A percentile compares a stretch with the other conserved stretches of the same genome.
Evolutionary conservation across 495 filamentous ascomycete species (phyloP).

Genomic region (Penicillium pancosmium): DNA sequence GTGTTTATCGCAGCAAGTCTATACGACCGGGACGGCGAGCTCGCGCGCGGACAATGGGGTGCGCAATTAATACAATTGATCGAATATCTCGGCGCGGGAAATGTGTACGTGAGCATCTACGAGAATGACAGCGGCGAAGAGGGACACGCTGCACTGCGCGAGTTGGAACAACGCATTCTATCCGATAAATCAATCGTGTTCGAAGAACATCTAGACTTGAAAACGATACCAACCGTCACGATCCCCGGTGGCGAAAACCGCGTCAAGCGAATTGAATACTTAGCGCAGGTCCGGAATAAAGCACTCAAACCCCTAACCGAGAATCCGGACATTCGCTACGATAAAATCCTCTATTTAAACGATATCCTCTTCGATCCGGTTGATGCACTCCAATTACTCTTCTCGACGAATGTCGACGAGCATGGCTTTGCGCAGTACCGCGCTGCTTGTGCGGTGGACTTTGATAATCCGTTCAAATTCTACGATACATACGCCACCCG

Average conservation of each 20-base stretch:
- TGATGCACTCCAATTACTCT: conserved; percentile 71
- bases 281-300: conserved; percentile 78
- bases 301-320: conserved; percentile 66
- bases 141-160: conserved; percentile 45
- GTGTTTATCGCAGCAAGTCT: conserved; percentile 78
- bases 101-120: conserved; percentile 60
- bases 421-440: conserved; percentile 63
- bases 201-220: conserved; percentile 55
- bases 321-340: conserved; percentile 49
- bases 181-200: conserved; percentile 59
- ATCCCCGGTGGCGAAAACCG: conserved; percentile 63
- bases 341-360: conserved; percentile 76
- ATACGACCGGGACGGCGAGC: conserved; percentile 60
- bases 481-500: conserved; percentile 83
- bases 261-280: conserved; percentile 71
- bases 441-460: conserved; percentile 82
- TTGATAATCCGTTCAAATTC: conserved; percentile 73
- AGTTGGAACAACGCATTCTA: conserved; percentile 43
- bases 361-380: conserved; percentile 73
- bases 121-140: conserved; percentile 69
- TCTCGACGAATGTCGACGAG: conserved; percentile 68
- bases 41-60: conserved; percentile 71
- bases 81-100: conserved; percentile 56
- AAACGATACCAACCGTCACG: conserved; percentile 55
- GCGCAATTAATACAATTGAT: conserved; percentile 62